These are phyloP conservation scores for Kwoniella pini DNA, from an alignment of 768 basidiomycete species.

Conservation along the genomic window DNA sequence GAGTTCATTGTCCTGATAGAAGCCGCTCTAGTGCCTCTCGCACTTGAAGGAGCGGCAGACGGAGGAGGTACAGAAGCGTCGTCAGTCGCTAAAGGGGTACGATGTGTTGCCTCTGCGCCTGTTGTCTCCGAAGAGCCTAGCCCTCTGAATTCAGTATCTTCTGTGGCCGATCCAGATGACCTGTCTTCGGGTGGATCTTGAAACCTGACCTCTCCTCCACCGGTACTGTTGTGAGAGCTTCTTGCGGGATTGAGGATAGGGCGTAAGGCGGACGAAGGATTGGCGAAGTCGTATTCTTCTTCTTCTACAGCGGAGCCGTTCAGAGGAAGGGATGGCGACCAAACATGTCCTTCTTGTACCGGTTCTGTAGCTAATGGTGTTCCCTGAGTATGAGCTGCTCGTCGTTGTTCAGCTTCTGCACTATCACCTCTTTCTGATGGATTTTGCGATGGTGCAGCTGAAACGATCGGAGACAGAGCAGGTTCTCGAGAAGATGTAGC, in stretches of 20 bases:
- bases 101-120: too few species aligned
- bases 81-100: neutral
- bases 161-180: neutral
- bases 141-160: neutral
- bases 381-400: neutral
- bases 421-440: conserved; percentile 40
- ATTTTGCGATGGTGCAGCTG: conserved; percentile 32
- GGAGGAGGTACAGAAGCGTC: neutral
- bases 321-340: neutral
- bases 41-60: neutral
- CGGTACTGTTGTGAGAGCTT: neutral
- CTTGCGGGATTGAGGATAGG: conserved; percentile 10
- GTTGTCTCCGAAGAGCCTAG: neutral
- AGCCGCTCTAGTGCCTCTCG: conserved; percentile 21
- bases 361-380: conserved; percentile 9
- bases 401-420: conserved; percentile 26
- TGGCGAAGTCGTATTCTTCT: neutral
- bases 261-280: conserved; percentile 1
- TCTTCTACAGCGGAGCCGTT: conserved; percentile 5
- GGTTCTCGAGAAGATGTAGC: conserved; percentile 19
- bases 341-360: conserved; percentile 5
- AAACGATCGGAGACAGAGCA: conserved; percentile 40
- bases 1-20: conserved; percentile 27
- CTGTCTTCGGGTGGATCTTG: conserved; percentile 1
- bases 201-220: conserved; percentile 14